Evolutionary conservation across 2,329 filamentous ascomycete genomes (phyloP).

Genomic region (Aspergillus floridensis): DNA sequence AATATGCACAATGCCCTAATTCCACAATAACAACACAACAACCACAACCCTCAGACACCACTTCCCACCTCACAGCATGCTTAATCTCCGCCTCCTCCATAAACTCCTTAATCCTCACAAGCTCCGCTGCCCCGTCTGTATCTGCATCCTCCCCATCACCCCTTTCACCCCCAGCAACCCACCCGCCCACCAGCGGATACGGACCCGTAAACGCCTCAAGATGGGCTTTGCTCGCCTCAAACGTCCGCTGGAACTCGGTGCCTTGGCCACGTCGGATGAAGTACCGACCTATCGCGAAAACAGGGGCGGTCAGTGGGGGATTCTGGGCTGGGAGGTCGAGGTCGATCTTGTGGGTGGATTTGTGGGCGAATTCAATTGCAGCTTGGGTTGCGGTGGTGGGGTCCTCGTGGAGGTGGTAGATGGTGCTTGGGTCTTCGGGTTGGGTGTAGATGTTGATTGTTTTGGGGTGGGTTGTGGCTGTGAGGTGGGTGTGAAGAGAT

Average conservation of each 20-base stretch:
- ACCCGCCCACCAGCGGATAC: constrained; percentile 35
- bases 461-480: not conserved
- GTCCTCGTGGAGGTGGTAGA: constrained; percentile 44
- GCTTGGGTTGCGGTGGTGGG: constrained; percentile 43
- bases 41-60: not conserved
- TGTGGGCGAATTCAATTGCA: constrained; percentile 43
- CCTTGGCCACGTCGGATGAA: constrained; percentile 7
- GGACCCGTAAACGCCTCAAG: constrained; percentile 29
- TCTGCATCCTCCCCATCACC: constrained; percentile 29
- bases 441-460: constrained; percentile 39
- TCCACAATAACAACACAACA: too few relatives aligned
- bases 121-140: constrained; percentile 27
- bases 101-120: constrained; percentile 31
- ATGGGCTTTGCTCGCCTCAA: constrained; percentile 23
- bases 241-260: constrained; percentile 26
- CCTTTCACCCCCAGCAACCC: constrained; percentile 23
- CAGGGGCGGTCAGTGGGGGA: constrained; percentile 28
- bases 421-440: constrained; percentile 41
- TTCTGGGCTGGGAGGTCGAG: constrained; percentile 29
- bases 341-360: constrained; percentile 45
- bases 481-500: too few relatives aligned
- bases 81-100: constrained; percentile 28
- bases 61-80: constrained; percentile 16
- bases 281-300: constrained; percentile 30
- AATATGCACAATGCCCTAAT: too few relatives aligned